Evolutionary conservation across 2,329 filamentous ascomycete species (phyloP).

Genomic region (Xylariaceae sp.): DNA sequence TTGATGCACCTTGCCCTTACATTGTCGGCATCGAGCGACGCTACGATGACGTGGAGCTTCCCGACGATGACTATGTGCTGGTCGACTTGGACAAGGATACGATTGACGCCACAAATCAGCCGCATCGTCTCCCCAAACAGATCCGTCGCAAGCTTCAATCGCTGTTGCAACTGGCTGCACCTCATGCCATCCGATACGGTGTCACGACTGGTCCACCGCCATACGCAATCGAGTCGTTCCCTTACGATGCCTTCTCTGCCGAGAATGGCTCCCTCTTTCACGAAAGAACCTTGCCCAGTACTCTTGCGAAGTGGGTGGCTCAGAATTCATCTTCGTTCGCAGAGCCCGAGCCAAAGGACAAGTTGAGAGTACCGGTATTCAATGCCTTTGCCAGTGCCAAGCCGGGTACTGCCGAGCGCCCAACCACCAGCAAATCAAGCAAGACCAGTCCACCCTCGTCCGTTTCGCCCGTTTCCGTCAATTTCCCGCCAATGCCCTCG

Average conservation of each 20-base stretch:
- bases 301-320: constrained; percentile 80
- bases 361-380: constrained; percentile 68
- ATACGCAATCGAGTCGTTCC: constrained; percentile 90
- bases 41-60: constrained; percentile 81
- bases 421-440: constrained; percentile 68
- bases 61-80: constrained; percentile 92
- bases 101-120: constrained; percentile 78
- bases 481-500: constrained; percentile 72
- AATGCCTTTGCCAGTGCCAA: constrained; percentile 85
- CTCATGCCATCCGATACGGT: constrained; percentile 82
- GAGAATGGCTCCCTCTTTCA: constrained; percentile 82
- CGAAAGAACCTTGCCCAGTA: constrained; percentile 65
- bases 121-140: constrained; percentile 79
- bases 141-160: constrained; percentile 87
- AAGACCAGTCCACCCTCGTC: constrained; percentile 62
- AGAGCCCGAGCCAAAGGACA: constrained; percentile 54
- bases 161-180: constrained; percentile 83
- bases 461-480: constrained; percentile 72
- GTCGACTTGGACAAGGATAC: constrained; percentile 90
- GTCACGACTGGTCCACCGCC: constrained; percentile 85
- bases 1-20: constrained; percentile 94
- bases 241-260: constrained; percentile 83
- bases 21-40: constrained; percentile 93
- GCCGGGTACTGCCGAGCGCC: constrained; percentile 69
- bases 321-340: constrained; percentile 89